Percentiles rank a stretch among this genome's conserved stretches.
Conservation (phyloP, 2,329 filamentous ascomycete species). For the Emericellopsis cladophorae region DNA sequence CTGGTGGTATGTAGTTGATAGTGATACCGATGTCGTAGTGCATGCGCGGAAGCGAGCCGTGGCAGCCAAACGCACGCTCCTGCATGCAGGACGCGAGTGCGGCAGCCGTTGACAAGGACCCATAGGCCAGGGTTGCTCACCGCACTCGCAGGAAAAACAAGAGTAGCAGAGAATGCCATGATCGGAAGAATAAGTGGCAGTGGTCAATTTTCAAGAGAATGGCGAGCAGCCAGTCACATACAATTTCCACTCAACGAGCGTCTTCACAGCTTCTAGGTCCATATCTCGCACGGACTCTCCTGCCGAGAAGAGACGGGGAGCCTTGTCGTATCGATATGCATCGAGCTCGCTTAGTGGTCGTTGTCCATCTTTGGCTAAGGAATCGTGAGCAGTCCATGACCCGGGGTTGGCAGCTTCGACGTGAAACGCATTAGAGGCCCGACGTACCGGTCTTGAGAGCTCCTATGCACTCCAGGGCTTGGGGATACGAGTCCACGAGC, state of each 20-base stretch:
- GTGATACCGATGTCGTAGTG: background rate
- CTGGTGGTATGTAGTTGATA: background rate
- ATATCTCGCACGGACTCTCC: slow-evolving; percentile 25
- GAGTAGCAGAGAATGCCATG: background rate
- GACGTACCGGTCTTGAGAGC: slow-evolving; percentile 28
- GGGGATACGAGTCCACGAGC: slow-evolving; percentile 23
- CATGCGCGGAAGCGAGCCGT: background rate
- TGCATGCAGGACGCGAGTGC: background rate
- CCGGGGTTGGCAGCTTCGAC: background rate
- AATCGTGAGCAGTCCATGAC: background rate
- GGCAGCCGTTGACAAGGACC: background rate
- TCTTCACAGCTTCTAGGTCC: slow-evolving; percentile 43
- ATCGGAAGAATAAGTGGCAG: no score
- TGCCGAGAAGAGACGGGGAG: slow-evolving; percentile 31
- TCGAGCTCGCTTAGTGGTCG: slow-evolving; percentile 46
- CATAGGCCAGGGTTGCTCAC: no score
- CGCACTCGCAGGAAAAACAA: background rate
- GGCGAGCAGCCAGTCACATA: slow-evolving; percentile 22
- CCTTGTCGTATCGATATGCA: slow-evolving; percentile 41
- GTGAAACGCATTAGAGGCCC: background rate
- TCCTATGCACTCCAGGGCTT: slow-evolving; percentile 29
- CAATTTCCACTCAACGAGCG: slow-evolving; percentile 61
- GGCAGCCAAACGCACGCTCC: background rate
- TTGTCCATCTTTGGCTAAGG: slow-evolving; percentile 32
- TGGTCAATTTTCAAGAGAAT: background rate